Conservation (phyloP, 1,284 basidiomycete species). For the Microbotryomycetes sp. region DNA sequence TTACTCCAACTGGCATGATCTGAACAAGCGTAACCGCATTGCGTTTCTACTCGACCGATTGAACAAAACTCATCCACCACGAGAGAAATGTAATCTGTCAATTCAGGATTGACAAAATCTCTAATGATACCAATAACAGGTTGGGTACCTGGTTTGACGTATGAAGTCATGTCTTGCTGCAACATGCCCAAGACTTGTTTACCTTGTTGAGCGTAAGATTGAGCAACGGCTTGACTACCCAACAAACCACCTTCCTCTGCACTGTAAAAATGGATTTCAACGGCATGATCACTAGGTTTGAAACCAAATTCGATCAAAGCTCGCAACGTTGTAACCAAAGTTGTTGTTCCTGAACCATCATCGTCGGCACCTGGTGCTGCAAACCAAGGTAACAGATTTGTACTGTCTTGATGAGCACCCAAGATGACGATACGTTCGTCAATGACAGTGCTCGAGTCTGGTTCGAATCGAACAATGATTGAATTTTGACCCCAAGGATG, state of each 20-base stretch:
- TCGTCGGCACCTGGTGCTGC: conserved; percentile 78
- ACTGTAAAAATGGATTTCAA: conserved; percentile 77
- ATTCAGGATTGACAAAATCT: conserved; percentile 69
- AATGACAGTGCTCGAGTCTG: conserved; percentile 30
- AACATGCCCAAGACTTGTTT: conserved; percentile 60
- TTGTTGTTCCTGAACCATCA: conserved; percentile 87
- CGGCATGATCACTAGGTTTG: conserved; percentile 58
- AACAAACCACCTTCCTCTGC: conserved; percentile 60
- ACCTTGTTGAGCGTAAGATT: conserved; percentile 51
- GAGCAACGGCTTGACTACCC: conserved; percentile 85
- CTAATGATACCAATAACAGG: conserved; percentile 86
- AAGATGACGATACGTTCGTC: conserved; percentile 48
- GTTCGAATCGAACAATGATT: conserved; percentile 59
- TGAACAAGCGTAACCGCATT: conserved; percentile 91
- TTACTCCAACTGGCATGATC: conserved; percentile 51
- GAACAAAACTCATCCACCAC: conserved; percentile 61
- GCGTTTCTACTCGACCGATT: conserved; percentile 42
- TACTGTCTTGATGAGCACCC: conserved; percentile 87
- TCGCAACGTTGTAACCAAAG: conserved; percentile 82
- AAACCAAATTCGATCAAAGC: conserved; percentile 72
- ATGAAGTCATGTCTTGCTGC: conserved; percentile 63
- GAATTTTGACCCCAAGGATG: conserved; percentile 91
- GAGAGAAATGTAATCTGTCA: conserved; percentile 67
- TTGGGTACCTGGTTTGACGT: conserved; percentile 80
- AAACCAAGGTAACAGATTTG: conserved; percentile 69